These are phyloP conservation scores for Bacidia rubella DNA, from an alignment of 495 filamentous ascomycete genomes.

Conservation along the genomic window DNA sequence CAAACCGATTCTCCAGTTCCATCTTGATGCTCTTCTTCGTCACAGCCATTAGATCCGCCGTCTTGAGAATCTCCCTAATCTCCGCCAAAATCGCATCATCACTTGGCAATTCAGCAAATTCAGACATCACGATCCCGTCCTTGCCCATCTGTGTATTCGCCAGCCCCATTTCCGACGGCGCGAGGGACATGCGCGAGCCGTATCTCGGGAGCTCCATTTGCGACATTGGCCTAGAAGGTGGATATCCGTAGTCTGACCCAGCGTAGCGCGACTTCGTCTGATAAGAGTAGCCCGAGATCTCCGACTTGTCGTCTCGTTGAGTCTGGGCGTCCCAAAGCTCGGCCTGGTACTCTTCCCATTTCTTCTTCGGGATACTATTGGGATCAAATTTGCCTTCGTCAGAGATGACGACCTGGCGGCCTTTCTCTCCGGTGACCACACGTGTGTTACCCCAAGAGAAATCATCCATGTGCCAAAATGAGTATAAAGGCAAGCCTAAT, in stretches of 20 bases:
- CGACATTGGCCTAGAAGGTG: slow-evolving; percentile 54
- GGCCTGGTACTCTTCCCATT: slow-evolving; percentile 97
- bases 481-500: slow-evolving; percentile 79
- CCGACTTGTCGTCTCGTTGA: slow-evolving; percentile 73
- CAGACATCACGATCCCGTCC: slow-evolving; percentile 52
- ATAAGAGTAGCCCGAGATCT: slow-evolving; percentile 82
- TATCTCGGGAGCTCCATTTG: slow-evolving; percentile 49
- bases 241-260: slow-evolving; percentile 47
- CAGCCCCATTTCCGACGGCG: slow-evolving; percentile 46
- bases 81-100: slow-evolving; percentile 88
- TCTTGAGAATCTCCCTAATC: slow-evolving; percentile 82
- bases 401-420: slow-evolving; percentile 80
- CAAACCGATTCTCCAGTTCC: slow-evolving; percentile 83
- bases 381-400: slow-evolving; percentile 99
- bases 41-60: slow-evolving; percentile 89
- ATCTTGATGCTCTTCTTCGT: slow-evolving; percentile 97
- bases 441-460: slow-evolving; percentile 97
- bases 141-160: slow-evolving; percentile 32
- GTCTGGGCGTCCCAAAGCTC: slow-evolving; percentile 95
- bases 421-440: slow-evolving; percentile 91
- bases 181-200: slow-evolving; percentile 63
- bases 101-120: slow-evolving; percentile 55
- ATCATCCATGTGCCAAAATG: slow-evolving; percentile 99
- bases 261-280: slow-evolving; percentile 66
- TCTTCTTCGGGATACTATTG: slow-evolving; percentile 81